Base-by-base conservation (phyloP, 306 rosid species). In the Lotus japonicus region DNA sequence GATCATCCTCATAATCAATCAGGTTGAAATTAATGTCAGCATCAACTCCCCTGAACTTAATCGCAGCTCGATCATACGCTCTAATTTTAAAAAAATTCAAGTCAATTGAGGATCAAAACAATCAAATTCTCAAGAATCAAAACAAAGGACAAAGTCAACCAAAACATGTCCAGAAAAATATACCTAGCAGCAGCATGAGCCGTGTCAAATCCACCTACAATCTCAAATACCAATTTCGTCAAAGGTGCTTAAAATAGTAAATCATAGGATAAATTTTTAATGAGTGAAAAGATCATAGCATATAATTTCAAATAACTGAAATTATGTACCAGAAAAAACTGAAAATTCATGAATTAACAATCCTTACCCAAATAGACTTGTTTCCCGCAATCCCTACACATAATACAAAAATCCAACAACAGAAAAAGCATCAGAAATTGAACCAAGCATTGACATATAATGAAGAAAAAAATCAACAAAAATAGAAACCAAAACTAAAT, bases 161-260 rank as follows among this genome's bases (percentile, higher is more conserved):
- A 66, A 71, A n/a, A 16, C 14, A 71, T 15, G 26, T n/a, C n/a
- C n/a, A 16, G 14, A 16, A 46, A 21, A 12, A 7, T 38, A 52
- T 81, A 94, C 99, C 97, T 90, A 31, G 99, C 99, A 14, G 99
- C 99, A 52, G 97, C 88, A 72, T 86, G 97, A 52, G 99, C 99
- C 50, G 99, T 94, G 88, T 94, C 99, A 73, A 94, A 94, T 73
- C 99, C 99, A 77, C 99, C 99, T 94, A 76, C 21, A 75, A 55
- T 58, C 11, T 58, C 79, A 75, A 83, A 71, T 42, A 69, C 44
- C 46, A 21, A 55, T 53, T 19, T 38, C 75, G 62, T 62, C 48
- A 79, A 77, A 39, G 11, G 35, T 72, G 64, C 88, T 79, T 64
- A 69, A 64, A 52, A 68, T 74, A 73, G 88, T 69, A 75, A 79